A percentile compares a stretch with the other conserved stretches of the same genome.
phyloP scores from a whole-genome alignment of 1,284 basidiomycete species.

The Ustilago vetiveriae region DNA sequence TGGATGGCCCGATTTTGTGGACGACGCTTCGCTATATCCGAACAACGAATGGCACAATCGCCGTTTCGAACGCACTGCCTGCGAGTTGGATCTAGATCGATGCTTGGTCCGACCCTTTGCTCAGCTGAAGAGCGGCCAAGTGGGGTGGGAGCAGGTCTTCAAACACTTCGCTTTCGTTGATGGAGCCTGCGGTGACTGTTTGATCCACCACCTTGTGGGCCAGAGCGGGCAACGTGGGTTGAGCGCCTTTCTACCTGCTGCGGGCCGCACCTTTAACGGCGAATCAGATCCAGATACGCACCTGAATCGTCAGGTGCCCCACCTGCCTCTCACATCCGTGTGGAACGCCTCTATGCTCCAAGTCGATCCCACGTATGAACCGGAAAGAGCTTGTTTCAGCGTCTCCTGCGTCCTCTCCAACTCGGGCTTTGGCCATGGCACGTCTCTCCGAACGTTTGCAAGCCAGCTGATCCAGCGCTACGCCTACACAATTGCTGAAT shows the following conservation, averaged over 20 bases:
- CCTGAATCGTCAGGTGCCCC: conserved; percentile 12
- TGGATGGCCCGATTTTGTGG: conserved; percentile 34
- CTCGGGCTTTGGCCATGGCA: conserved; percentile 20
- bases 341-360: conserved; percentile 10
- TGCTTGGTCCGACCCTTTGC: conserved; percentile 23
- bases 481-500: conserved; percentile 39
- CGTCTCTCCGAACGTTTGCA: conserved; percentile 20
- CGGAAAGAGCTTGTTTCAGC: conserved; percentile 31
- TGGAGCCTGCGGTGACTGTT: conserved; percentile 45
- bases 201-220: conserved; percentile 41
- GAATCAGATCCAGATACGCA: not conserved
- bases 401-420: conserved; percentile 20
- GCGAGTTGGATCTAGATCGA: conserved; percentile 28
- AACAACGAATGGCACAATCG: conserved; percentile 17
- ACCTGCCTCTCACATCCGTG: conserved; percentile 30
- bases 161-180: conserved; percentile 35
- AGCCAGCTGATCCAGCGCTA: conserved; percentile 41
- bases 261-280: conserved; percentile 12
- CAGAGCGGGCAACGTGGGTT: conserved; percentile 36
- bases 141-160: conserved; percentile 43
- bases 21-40: conserved; percentile 5
- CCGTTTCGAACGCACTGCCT: conserved; percentile 28
- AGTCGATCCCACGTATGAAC: conserved; percentile 1
- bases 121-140: not conserved
- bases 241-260: conserved; percentile 31